A percentile compares a stretch with the other conserved stretches of the same genome.
These are phyloP conservation scores for Paecilomyces niveus DNA, from an alignment of 2,329 filamentous ascomycete genomes.

Conservation along the genomic window DNA sequence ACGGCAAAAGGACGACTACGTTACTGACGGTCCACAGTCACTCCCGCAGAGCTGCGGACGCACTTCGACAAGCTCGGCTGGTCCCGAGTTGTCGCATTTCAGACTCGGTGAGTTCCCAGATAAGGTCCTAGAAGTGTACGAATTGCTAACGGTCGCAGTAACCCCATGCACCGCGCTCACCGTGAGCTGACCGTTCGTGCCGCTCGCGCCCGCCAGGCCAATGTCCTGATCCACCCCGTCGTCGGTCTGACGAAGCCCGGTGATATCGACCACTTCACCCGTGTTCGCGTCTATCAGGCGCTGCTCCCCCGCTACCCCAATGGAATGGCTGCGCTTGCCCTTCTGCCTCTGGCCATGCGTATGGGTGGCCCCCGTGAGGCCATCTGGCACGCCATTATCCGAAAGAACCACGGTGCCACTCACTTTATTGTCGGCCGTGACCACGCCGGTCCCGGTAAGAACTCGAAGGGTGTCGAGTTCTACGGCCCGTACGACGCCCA, in stretches of 20 bases:
- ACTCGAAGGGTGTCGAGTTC: slow-evolving; percentile 93
- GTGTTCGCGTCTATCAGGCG: slow-evolving; percentile 97
- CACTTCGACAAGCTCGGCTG: slow-evolving; percentile 99
- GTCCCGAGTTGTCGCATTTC: slow-evolving; percentile 96
- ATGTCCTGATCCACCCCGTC: slow-evolving; percentile 97
- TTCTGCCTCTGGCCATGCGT: slow-evolving; percentile 93
- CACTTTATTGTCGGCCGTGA: slow-evolving; percentile 99
- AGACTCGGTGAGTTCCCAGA: slow-evolving; percentile 55
- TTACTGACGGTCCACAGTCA: slow-evolving; percentile 49
- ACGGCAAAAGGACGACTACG: not conserved
- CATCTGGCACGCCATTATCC: slow-evolving; percentile 99
- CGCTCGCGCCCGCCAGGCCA: slow-evolving; percentile 90
- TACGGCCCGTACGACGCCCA: slow-evolving; percentile 98
- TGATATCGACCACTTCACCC: slow-evolving; percentile 99
- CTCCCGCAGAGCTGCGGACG: slow-evolving; percentile 84
- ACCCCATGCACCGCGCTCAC: slow-evolving; percentile 99
- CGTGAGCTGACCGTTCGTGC: slow-evolving; percentile 96
- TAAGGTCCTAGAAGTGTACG: not conserved
- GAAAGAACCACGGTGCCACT: slow-evolving; percentile 97
- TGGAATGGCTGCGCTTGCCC: slow-evolving; percentile 94
- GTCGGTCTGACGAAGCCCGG: slow-evolving; percentile 98
- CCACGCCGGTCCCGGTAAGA: slow-evolving; percentile 96
- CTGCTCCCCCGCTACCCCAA: slow-evolving; percentile 95
- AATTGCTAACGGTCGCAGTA: slow-evolving; percentile 42
- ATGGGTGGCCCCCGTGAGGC: slow-evolving; percentile 98